These are phyloP conservation scores for Rhizopogon roseolus DNA, from an alignment of 768 basidiomycete species.

Conservation along the genomic window DNA sequence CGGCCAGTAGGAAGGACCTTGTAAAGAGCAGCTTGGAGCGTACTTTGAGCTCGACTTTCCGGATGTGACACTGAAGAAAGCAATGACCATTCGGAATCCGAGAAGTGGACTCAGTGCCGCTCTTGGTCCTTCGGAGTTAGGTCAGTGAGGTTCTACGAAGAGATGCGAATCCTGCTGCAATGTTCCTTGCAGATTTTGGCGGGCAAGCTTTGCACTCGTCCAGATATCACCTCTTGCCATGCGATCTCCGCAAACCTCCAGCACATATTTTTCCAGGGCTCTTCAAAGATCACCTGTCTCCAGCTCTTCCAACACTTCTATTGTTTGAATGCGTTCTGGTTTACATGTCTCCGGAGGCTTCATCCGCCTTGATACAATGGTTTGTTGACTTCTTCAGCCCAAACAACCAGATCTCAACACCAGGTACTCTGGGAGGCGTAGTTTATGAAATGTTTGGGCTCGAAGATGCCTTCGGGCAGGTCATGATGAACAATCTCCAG, in stretches of 20 bases:
- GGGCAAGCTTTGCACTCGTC: slow-evolving; percentile 53
- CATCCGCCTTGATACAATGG: slow-evolving; percentile 63
- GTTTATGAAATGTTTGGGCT: slow-evolving; percentile 95
- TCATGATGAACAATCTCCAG: slow-evolving; percentile 87
- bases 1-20: slow-evolving; percentile 48
- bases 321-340: slow-evolving; percentile 92
- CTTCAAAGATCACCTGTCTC: slow-evolving; percentile 42
- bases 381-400: slow-evolving; percentile 54
- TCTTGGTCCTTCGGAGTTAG: slow-evolving; percentile 12
- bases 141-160: neutral
- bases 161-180: slow-evolving; percentile 6
- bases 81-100: slow-evolving; percentile 65
- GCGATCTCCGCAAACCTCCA: slow-evolving; percentile 68
- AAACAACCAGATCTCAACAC: neutral
- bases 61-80: slow-evolving; percentile 80
- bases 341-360: slow-evolving; percentile 68
- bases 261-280: slow-evolving; percentile 39
- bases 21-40: slow-evolving; percentile 41
- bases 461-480: slow-evolving; percentile 82
- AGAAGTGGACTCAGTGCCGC: slow-evolving; percentile 36
- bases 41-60: slow-evolving; percentile 93
- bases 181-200: slow-evolving; percentile 62
- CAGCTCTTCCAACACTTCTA: slow-evolving; percentile 70
- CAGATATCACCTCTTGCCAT: slow-evolving; percentile 67
- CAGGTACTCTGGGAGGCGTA: slow-evolving; percentile 42